Percentiles rank a stretch among this genome's conserved stretches.
These are phyloP conservation scores for Bipolaris sorokiniana DNA, from an alignment of 2,329 filamentous ascomycete species.

Conservation along the genomic window DNA sequence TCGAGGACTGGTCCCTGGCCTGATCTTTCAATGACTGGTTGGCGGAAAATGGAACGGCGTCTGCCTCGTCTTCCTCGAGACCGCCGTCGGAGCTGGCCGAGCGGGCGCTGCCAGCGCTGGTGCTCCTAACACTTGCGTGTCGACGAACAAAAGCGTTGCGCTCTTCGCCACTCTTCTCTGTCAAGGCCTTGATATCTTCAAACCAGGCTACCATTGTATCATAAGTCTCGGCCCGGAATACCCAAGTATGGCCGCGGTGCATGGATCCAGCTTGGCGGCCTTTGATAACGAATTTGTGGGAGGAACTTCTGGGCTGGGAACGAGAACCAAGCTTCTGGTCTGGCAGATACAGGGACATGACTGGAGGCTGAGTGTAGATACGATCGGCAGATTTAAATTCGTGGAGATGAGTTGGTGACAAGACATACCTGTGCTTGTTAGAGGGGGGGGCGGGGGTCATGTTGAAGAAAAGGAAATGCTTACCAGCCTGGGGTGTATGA, in stretches of 20 bases:
- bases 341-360: constrained; percentile 94
- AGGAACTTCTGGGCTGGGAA: constrained; percentile 79
- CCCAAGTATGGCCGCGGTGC: constrained; percentile 78
- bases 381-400: constrained; percentile 99
- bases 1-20: constrained; percentile 42
- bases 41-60: constrained; percentile 69
- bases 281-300: constrained; percentile 98
- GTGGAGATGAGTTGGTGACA: constrained; percentile 95
- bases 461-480: constrained; percentile 41
- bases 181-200: constrained; percentile 87
- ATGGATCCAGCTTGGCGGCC: constrained; percentile 90
- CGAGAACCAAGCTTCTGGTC: constrained; percentile 96
- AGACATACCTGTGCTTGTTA: constrained; percentile 73
- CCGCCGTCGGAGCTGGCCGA: constrained; percentile 57
- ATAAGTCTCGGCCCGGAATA: constrained; percentile 71
- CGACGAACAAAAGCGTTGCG: constrained; percentile 84
- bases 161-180: constrained; percentile 86
- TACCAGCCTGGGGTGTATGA: constrained; percentile 96
- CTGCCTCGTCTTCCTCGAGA: constrained; percentile 63
- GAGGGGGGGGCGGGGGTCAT: constrained; percentile 1
- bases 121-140: constrained; percentile 77
- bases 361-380: constrained; percentile 76
- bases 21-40: constrained; percentile 55
- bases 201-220: constrained; percentile 99
- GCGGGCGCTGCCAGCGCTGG: constrained; percentile 66